Conservation (phyloP, 2,329 filamentous ascomycete genomes). For the Pleomassaria siparia region DNA sequence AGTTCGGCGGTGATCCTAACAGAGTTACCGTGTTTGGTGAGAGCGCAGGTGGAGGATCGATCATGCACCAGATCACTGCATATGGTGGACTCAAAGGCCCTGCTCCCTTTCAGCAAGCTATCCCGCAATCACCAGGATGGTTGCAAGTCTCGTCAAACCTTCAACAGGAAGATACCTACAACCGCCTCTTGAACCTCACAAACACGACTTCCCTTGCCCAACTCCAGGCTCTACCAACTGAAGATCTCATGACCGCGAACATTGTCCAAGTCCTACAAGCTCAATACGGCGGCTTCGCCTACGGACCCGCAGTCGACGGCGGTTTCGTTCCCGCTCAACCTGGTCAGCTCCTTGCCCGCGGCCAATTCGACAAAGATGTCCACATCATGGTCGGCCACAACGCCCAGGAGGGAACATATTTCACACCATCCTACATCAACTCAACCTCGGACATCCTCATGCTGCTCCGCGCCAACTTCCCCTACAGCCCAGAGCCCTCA, state of each 20-base stretch:
- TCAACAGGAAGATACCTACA: constrained; percentile 34
- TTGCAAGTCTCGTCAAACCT: constrained; percentile 25
- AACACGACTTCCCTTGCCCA: constrained; percentile 38
- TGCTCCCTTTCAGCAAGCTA: constrained; percentile 41
- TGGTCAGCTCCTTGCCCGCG: constrained; percentile 38
- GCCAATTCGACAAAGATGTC: constrained; percentile 40
- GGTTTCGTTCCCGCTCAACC: constrained; percentile 34
- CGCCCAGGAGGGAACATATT: constrained; percentile 48
- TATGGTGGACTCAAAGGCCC: constrained; percentile 43
- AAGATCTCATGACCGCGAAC: constrained; percentile 39
- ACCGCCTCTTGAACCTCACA: constrained; percentile 32
- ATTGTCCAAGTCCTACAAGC: constrained; percentile 32
- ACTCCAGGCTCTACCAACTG: constrained; percentile 32
- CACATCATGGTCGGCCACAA: constrained; percentile 47
- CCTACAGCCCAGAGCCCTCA: constrained; percentile 30
- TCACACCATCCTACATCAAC: constrained; percentile 44
- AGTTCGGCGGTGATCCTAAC: constrained; percentile 43
- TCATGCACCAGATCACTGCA: constrained; percentile 46
- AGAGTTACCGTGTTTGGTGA: constrained; percentile 44
- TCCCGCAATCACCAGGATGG: constrained; percentile 47
- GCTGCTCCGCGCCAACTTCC: constrained; percentile 29
- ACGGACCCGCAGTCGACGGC: constrained; percentile 40
- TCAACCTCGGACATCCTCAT: constrained; percentile 31
- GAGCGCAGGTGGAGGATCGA: constrained; percentile 41
- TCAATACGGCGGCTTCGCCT: constrained; percentile 35